phyloP scores from a whole-genome alignment of 805 yeast genomes.

The Candida incommunis region DNA sequence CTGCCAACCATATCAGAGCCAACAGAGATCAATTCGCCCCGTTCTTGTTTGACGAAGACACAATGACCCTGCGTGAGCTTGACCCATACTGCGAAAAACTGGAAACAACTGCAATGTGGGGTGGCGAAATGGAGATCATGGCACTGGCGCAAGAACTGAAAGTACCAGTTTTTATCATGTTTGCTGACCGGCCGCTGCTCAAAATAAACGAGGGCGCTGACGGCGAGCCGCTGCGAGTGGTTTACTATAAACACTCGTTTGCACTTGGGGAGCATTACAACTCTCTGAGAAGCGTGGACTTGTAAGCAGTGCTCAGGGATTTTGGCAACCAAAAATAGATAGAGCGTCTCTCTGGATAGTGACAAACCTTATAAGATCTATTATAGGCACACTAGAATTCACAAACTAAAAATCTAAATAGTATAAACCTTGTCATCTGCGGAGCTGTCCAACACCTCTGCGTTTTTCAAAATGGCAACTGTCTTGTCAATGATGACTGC shows the following conservation, averaged over 20 bases:
- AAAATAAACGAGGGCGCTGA: conserved; percentile 40
- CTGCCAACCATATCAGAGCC: conserved; percentile 51
- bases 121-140: conserved; percentile 83
- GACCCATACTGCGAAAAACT: conserved; percentile 56
- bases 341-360: no score
- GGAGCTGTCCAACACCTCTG: conserved; percentile 36
- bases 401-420: conserved; percentile 2
- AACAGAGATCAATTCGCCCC: conserved; percentile 66
- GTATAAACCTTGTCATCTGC: conserved; percentile 12
- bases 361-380: no score
- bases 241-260: conserved; percentile 70
- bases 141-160: conserved; percentile 63
- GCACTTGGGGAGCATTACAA: conserved; percentile 95
- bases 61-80: conserved; percentile 48
- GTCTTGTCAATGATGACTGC: conserved; percentile 39
- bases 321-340: no score
- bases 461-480: conserved; percentile 38
- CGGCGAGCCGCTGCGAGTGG: conserved; percentile 46
- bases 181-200: conserved; percentile 62
- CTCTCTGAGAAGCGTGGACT: conserved; percentile 31
- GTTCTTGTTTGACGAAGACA: conserved; percentile 67
- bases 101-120: conserved; percentile 82
- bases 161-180: conserved; percentile 61
- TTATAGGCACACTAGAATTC: background rate
- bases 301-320: conserved; percentile 1